Conservation (phyloP, 371 early-diverging fungal genomes). For the Mucor indicus region DNA sequence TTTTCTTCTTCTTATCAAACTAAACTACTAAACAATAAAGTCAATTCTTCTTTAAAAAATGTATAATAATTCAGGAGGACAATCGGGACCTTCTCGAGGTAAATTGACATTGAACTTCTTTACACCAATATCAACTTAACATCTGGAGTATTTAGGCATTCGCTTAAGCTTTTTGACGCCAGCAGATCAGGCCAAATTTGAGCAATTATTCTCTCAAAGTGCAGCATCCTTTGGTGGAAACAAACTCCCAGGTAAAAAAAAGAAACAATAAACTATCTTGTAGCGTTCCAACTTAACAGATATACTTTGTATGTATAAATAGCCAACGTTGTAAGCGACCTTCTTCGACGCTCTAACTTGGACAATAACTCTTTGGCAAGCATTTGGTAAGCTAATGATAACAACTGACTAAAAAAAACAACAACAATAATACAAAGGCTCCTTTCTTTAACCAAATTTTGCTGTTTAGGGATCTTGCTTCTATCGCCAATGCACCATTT, state of each 20-base stretch:
- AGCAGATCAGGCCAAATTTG: slow-evolving; percentile 46
- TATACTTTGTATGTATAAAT: neutral
- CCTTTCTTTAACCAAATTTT: neutral
- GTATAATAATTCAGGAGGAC: slow-evolving; percentile 19
- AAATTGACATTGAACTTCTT: neutral
- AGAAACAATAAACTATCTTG: neutral
- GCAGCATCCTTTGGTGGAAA: slow-evolving; percentile 35
- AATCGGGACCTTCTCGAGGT: slow-evolving; percentile 22
- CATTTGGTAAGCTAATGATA: slow-evolving; percentile 34
- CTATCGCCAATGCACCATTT: slow-evolving; percentile 37
- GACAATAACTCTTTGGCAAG: slow-evolving; percentile 48
- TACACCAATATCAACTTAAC: neutral
- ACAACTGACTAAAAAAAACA: neutral
- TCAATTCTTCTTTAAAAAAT: neutral
- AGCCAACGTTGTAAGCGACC: slow-evolving; percentile 42
- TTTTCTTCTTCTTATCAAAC: neutral
- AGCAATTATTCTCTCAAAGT: slow-evolving; percentile 41
- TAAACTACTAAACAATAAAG: neutral
- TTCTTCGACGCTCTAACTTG: slow-evolving; percentile 37
- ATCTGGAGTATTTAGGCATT: slow-evolving; percentile 30
- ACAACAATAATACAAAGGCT: neutral
- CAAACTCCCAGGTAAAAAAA: slow-evolving; percentile 43
- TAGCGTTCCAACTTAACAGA: neutral
- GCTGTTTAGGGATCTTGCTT: slow-evolving; percentile 41
- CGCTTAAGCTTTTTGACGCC: slow-evolving; percentile 45